Evolutionary conservation across 2,329 filamentous ascomycete genomes (phyloP), one percentile per base, ranked within the genome.

Genomic region (Magnaporthiopsis incrustans): DNA sequence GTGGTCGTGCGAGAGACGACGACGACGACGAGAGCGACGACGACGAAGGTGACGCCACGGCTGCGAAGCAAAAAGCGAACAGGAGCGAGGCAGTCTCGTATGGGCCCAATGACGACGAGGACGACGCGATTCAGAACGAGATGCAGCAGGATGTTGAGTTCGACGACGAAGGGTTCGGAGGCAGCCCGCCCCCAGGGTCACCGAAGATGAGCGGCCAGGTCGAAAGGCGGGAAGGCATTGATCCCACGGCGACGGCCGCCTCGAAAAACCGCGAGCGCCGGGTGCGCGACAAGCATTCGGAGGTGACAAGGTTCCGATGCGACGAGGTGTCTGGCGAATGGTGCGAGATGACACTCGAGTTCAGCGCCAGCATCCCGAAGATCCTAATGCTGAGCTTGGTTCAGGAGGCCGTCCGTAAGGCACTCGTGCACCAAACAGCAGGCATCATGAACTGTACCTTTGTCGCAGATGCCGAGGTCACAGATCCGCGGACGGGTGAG

Each of bases 381-480:
- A 83, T 99, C 60, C 85, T 99, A 66, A 95, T 99, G 85, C 87
- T 98, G 65, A 91, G 90, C 71, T 82, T 98, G 65, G 90, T 98
- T 64, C 92, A 98, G 75, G 84, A 87, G 22, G 91, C 91, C 15
- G 86, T 91, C 63, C 86, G 86, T 67, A 86, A 86, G 71, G 88
- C 93, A 0, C 86, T 97, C 63, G 89, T 99, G 67, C 94, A 97
- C 74, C 89, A 93, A 71, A 92, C 98, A 66, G 81, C 86, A 0
- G 89, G 89, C 35, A 86, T 99, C 60, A 86, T 86, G 22, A 80
- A 83, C 62, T 96, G 92, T 74, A 87, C 87, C 18, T 82, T 85
- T 67, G 88, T 88, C 59, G 77, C 82, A 15, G 78, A 85, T 57
- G 86, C 90, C 67, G 83, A 84, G 65, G 70, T 81, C 12, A 74